Evolutionary conservation across 768 basidiomycete genomes (phyloP).

Genomic region (Russula lepida): DNA sequence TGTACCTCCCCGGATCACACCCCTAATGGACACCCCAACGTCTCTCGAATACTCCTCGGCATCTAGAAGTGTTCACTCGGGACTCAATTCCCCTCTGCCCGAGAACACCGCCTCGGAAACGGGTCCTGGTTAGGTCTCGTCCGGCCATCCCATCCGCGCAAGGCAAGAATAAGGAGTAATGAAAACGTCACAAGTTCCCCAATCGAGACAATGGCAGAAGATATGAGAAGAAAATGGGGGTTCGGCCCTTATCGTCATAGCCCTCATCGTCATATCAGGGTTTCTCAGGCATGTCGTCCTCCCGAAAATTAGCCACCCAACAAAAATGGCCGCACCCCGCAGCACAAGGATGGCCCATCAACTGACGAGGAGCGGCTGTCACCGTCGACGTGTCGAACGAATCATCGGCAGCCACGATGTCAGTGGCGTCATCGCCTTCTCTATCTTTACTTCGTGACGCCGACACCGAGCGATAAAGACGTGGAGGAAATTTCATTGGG

Average conservation of each 20-base stretch:
- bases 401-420: constrained; percentile 11
- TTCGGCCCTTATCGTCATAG: no score
- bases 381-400: constrained; percentile 2
- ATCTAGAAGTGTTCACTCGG: neutral
- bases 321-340: constrained; percentile 80
- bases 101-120: no score
- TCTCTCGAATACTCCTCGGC: neutral
- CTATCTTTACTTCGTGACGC: constrained; percentile 22
- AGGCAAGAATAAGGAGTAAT: neutral
- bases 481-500: constrained; percentile 10
- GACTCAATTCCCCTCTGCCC: no score
- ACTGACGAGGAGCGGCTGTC: constrained; percentile 1
- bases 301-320: constrained; percentile 43
- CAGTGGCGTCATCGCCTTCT: constrained; percentile 6
- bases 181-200: neutral
- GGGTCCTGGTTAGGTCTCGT: no score
- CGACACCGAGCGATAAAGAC: constrained; percentile 17
- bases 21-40: neutral
- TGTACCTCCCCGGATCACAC: neutral
- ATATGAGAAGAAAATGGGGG: neutral
- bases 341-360: constrained; percentile 60
- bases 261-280: neutral
- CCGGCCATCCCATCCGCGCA: neutral
- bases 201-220: neutral
- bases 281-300: constrained; percentile 6